phyloP scores from a whole-genome alignment of 2,329 filamentous ascomycete species.

The Arthrobotrys sphaeroides region DNA sequence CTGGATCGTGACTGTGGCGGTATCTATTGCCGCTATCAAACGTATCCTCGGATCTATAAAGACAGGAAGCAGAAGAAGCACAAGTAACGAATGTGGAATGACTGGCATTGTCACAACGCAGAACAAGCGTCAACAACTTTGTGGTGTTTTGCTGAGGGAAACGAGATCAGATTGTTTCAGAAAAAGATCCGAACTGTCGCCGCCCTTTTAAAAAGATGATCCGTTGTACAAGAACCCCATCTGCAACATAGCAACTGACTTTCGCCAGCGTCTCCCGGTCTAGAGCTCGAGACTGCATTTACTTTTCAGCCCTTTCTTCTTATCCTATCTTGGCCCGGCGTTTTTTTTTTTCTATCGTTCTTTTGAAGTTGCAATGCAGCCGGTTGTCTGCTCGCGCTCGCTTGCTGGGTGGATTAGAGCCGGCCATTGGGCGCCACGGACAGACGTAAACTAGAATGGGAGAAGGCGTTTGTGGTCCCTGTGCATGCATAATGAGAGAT shows the following conservation, averaged over 20 bases:
- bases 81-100: background rate
- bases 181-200: background rate
- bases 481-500: too few species aligned
- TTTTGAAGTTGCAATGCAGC: too few species aligned
- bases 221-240: background rate
- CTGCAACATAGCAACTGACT: background rate
- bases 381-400: too few species aligned
- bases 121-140: background rate
- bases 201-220: slow-evolving; percentile 21
- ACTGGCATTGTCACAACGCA: background rate
- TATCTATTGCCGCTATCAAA: background rate
- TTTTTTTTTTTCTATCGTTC: too few species aligned
- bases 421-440: too few species aligned
- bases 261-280: background rate
- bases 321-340: too few species aligned
- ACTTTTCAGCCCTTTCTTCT: slow-evolving; percentile 3
- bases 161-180: background rate
- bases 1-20: slow-evolving; percentile 1
- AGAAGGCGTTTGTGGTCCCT: too few species aligned
- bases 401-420: too few species aligned
- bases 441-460: too few species aligned
- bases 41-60: background rate
- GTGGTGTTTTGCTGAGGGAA: background rate
- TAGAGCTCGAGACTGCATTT: background rate
- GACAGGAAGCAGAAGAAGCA: background rate